phyloP scores from a whole-genome alignment of 2,329 filamentous ascomycete species.

The Cercospora sesami region DNA sequence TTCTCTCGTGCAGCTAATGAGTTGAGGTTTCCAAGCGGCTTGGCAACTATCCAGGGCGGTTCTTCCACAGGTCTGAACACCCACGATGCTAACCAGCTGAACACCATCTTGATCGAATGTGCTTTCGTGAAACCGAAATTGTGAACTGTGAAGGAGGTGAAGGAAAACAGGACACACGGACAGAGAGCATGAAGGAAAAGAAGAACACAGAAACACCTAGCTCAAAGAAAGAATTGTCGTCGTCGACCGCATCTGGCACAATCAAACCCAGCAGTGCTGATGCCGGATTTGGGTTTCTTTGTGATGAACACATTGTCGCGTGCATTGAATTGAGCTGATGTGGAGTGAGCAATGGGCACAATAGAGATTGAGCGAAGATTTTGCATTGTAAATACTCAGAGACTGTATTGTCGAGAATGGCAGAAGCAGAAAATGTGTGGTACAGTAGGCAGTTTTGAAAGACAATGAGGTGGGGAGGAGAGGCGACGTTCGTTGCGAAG shows the following conservation, averaged over 20 bases:
- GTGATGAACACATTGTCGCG: not conserved
- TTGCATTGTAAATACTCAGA: not conserved
- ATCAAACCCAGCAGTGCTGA: not conserved
- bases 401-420: not conserved
- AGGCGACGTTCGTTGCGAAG: not conserved
- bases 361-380: not conserved
- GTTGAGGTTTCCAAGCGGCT: not conserved
- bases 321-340: not conserved
- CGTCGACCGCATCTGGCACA: slow-evolving; percentile 1
- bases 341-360: not conserved
- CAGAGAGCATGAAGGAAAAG: not conserved
- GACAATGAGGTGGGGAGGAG: not conserved
- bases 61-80: not conserved
- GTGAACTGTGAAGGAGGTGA: not conserved
- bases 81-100: not conserved
- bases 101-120: not conserved
- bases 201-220: not conserved
- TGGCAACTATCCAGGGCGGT: not conserved
- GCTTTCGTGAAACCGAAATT: not conserved
- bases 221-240: not conserved
- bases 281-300: not conserved
- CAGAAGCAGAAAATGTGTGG: not conserved
- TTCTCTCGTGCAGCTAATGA: not conserved
- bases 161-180: not conserved
- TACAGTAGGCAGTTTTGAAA: not conserved